Percentiles rank a stretch among this genome's conserved stretches.
Evolutionary conservation across 2,329 filamentous ascomycete genomes (phyloP).

Genomic region (Colletotrichum endophyticum): DNA sequence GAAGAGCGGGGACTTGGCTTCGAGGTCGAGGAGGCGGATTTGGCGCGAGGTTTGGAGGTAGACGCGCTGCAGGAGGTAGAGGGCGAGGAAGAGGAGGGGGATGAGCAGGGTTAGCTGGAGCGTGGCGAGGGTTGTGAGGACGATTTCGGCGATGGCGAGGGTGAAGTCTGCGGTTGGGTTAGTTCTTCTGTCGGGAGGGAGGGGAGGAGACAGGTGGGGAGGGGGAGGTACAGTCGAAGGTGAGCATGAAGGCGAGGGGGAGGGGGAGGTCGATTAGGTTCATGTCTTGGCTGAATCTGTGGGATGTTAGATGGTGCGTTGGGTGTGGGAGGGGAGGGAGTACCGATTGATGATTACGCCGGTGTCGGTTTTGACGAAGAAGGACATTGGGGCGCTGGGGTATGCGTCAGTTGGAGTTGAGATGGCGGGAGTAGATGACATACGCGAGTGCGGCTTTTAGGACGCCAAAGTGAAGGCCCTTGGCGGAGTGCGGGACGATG

Average conservation of each 20-base stretch:
- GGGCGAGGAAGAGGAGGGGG: slow-evolving; percentile 25
- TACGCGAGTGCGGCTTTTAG: slow-evolving; percentile 1
- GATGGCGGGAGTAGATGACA: fast-evolving
- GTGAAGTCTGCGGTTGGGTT: neutral
- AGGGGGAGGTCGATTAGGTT: slow-evolving; percentile 28
- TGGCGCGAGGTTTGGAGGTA: slow-evolving; percentile 49
- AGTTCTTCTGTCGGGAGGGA: neutral
- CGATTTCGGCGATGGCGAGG: slow-evolving; percentile 43
- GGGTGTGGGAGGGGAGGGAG: neutral
- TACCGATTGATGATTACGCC: slow-evolving; percentile 25
- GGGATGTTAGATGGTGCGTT: neutral
- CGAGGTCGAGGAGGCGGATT: slow-evolving; percentile 45
- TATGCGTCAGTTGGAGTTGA: neutral
- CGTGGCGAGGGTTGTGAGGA: slow-evolving; percentile 47
- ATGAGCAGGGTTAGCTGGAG: slow-evolving; percentile 54
- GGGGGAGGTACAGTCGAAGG: neutral
- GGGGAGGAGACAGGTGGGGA: no score
- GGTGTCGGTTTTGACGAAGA: slow-evolving; percentile 27
- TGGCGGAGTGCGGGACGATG: slow-evolving; percentile 5
- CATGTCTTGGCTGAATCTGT: slow-evolving; percentile 30
- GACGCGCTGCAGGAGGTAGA: slow-evolving; percentile 36
- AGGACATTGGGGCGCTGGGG: slow-evolving; percentile 9
- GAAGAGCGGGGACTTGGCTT: slow-evolving; percentile 45
- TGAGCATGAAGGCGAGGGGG: slow-evolving; percentile 27
- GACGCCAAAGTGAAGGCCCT: slow-evolving; percentile 9